Percentiles rank a stretch among this genome's conserved stretches.
These are phyloP conservation scores for Mycena chlorophos DNA, from an alignment of 768 basidiomycete genomes.

Conservation along the genomic window DNA sequence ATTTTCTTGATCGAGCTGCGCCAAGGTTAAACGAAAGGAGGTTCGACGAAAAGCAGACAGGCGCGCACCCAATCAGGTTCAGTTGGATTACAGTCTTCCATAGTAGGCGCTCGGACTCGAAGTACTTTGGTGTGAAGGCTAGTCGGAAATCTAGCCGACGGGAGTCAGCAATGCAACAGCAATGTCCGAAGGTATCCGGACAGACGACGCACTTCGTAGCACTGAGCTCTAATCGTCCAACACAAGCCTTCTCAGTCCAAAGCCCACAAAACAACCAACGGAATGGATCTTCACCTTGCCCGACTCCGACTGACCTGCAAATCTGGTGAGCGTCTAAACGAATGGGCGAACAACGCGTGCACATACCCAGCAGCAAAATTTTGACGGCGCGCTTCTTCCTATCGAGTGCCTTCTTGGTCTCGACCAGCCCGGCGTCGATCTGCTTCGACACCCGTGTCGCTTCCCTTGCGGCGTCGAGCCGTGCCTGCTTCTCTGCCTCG, in stretches of 20 bases:
- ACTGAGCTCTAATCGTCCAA: slow-evolving; percentile 18
- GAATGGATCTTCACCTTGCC: slow-evolving; percentile 35
- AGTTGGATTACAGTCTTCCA: slow-evolving; percentile 55
- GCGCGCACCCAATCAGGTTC: slow-evolving; percentile 47
- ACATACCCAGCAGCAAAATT: slow-evolving; percentile 40
- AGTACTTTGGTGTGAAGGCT: slow-evolving; percentile 47
- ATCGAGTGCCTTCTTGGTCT: slow-evolving; percentile 34
- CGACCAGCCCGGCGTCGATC: slow-evolving; percentile 38
- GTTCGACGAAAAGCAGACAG: not conserved
- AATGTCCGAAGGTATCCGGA: not conserved
- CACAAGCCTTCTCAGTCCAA: not conserved
- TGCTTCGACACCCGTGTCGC: slow-evolving; percentile 34
- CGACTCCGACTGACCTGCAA: slow-evolving; percentile 40
- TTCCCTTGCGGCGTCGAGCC: slow-evolving; percentile 33
- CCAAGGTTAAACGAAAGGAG: not conserved
- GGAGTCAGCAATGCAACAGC: not conserved
- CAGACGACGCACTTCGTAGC: slow-evolving; percentile 13
- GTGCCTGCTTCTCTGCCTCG: slow-evolving; percentile 31
- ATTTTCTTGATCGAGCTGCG: slow-evolving; percentile 47
- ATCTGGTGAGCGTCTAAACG: not conserved
- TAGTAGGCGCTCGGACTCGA: slow-evolving; percentile 43
- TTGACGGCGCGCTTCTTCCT: slow-evolving; percentile 39
- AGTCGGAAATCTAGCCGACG: slow-evolving; percentile 50
- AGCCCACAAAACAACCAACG: not conserved
- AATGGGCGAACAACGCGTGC: not conserved